Base-by-base conservation (phyloP, 768 basidiomycete species). In the Suillus alpinus region DNA sequence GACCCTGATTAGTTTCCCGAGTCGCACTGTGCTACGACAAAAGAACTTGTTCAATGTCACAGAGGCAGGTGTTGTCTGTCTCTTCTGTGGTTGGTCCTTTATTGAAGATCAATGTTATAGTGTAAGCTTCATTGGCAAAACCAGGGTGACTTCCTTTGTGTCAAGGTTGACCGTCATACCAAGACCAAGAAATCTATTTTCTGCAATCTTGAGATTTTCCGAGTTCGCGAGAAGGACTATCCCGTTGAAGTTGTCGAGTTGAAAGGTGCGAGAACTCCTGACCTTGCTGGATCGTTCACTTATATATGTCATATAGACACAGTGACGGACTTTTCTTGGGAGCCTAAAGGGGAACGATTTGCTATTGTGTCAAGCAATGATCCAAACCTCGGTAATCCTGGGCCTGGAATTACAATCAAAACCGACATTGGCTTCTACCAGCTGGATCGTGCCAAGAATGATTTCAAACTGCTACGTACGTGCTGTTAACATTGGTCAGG, bases 81-180 rank as follows among this genome's bases (percentile, higher is more conserved):
- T 12, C 46, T 20, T 41, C 20, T 65, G 62, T 50, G 31, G 40
- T 59, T 55, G 34, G 31, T 60, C 14, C 18, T 41, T 31, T 39
- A 52, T 36, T 14, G 51, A 57, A 46, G 62, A 61, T 46, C 12
- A 46, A 12, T 13, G 0, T 66, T 46, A 10, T 69, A 98, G 95
- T 98, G 96, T 74, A 97, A 97, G 78, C 83, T 99, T 46, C 89
- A 91, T 75, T 99, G 94, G 95, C 97, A 99, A 79, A 96, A 95
- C 69, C 92, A 95, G 72, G 97, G 96, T 39, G 95, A 98, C 75
- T 98, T 93, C 79, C 85, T 99, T 16, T 98, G 97, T 69, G 96
- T 98, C 75, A 98, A 97, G 78, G 97, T 99, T 59, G 97, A 98
- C 77, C 90, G 96, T 55, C 95, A 97, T 73, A 95, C 95, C 29